Conservation (phyloP, 2,329 filamentous ascomycete species). For the Alternaria viburni region DNA sequence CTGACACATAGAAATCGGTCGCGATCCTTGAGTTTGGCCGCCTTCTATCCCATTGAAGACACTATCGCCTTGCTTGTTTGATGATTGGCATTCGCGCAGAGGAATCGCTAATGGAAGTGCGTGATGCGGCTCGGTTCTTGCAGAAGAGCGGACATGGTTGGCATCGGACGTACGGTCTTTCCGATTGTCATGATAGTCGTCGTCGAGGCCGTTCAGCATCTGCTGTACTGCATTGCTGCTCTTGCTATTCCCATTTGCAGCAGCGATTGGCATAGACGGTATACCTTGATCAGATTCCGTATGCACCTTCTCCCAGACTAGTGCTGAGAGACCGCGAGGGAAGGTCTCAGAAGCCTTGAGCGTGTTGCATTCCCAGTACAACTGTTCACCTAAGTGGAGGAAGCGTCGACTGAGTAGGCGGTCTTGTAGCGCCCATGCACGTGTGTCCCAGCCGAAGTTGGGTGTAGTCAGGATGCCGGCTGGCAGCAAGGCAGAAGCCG, state of each 20-base stretch:
- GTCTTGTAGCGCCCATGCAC: constrained; percentile 46
- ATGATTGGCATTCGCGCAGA: constrained; percentile 28
- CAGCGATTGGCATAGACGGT: background rate
- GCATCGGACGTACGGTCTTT: background rate
- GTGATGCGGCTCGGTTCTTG: background rate
- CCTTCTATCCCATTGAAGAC: constrained; percentile 21
- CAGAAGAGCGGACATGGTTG: background rate
- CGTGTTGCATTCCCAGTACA: constrained; percentile 48
- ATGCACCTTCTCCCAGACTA: constrained; percentile 48
- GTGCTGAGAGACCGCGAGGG: constrained; percentile 40
- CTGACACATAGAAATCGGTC: background rate
- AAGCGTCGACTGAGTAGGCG: constrained; percentile 44
- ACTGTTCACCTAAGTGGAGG: constrained; percentile 42
- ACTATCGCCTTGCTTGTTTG: constrained; percentile 29
- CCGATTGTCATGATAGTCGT: background rate
- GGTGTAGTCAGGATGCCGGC: constrained; percentile 20
- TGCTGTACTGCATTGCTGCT: background rate
- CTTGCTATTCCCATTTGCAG: background rate
- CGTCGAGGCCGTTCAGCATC: background rate
- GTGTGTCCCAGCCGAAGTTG: constrained; percentile 44
- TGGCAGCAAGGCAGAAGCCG: constrained; percentile 20
- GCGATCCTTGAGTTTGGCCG: background rate
- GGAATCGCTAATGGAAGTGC: background rate
- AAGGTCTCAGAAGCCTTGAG: constrained; percentile 48
- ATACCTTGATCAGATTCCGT: constrained; percentile 14